These are phyloP conservation scores for Zostera marina DNA, from an alignment of 116 monocot genomes.

Conservation along the genomic window DNA sequence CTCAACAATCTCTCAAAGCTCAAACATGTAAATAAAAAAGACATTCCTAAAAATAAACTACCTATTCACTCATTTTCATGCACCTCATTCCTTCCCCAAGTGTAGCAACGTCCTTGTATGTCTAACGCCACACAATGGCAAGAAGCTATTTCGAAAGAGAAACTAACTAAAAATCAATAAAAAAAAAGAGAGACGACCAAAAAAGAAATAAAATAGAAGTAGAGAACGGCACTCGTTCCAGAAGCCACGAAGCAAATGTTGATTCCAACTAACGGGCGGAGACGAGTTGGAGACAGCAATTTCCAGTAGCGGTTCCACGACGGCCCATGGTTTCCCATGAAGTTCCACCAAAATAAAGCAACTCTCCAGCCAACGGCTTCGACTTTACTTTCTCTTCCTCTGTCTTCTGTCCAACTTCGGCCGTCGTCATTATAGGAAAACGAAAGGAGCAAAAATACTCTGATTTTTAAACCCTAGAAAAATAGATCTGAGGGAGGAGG, in stretches of 20 bases:
- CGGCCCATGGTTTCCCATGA: conserved; percentile 52
- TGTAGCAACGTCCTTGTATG: conserved; percentile 74
- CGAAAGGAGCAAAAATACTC: neutral
- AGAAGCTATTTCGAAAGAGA: conserved; percentile 24
- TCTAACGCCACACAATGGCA: conserved; percentile 95
- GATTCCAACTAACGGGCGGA: conserved; percentile 63
- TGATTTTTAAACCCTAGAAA: conserved; percentile 5
- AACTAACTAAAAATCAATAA: conserved; percentile 1
- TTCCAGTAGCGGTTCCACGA: conserved; percentile 6
- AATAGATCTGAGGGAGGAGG: neutral
- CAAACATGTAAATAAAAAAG: conserved; percentile 1
- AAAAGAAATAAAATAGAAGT: conserved; percentile 1
- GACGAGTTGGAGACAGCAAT: conserved; percentile 67
- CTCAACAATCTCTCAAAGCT: neutral
- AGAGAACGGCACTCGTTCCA: conserved; percentile 47
- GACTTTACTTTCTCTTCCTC: conserved; percentile 15
- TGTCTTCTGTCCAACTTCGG: conserved; percentile 21
- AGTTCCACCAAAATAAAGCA: conserved; percentile 73
- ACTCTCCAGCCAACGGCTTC: conserved; percentile 34
- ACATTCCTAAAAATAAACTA: neutral
- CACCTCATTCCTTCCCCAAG: conserved; percentile 99
- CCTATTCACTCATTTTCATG: neutral
- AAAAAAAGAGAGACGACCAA: neutral
- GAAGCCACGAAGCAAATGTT: conserved; percentile 86
- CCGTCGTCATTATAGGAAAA: conserved; percentile 8